Evolutionary conservation across 306 rosid species (phyloP).

Genomic region (Comarum palustre): DNA sequence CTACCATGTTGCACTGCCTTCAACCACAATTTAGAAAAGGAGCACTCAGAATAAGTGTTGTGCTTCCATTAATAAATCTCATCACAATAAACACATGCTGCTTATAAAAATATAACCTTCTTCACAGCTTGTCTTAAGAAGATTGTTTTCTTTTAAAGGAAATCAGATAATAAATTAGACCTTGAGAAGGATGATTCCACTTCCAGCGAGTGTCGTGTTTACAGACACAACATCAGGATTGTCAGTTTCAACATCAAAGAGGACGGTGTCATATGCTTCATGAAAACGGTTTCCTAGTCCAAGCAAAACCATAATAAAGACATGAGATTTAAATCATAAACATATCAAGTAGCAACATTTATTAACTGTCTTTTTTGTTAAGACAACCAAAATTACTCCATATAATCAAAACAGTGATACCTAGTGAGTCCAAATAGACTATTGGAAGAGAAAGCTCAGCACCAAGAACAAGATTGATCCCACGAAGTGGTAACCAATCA

Average conservation of each 20-base stretch:
- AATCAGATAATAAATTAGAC: constrained; percentile 33
- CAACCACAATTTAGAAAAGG: constrained; percentile 34
- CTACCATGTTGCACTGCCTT: constrained; percentile 80
- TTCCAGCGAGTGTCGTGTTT: constrained; percentile 50
- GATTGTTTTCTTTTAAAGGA: not conserved
- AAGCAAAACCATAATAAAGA: constrained; percentile 28
- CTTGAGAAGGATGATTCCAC: constrained; percentile 64
- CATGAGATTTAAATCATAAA: constrained; percentile 28
- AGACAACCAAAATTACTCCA: constrained; percentile 9
- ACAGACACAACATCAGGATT: constrained; percentile 63
- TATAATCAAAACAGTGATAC: constrained; percentile 37
- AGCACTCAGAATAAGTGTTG: constrained; percentile 17
- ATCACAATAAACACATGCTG: not conserved
- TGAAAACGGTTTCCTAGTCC: constrained; percentile 77
- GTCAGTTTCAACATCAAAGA: constrained; percentile 55
- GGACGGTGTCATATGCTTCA: constrained; percentile 64
- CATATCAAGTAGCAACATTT: constrained; percentile 11
- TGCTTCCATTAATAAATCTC: constrained; percentile 8
- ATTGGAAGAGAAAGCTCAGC: constrained; percentile 66
- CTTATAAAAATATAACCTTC: not conserved
- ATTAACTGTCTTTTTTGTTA: not conserved
- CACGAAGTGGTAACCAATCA: constrained; percentile 51
- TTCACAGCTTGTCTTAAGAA: constrained; percentile 13
- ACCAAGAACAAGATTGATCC: constrained; percentile 69
- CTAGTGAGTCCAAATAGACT: constrained; percentile 61